Evolutionary conservation across 1,284 basidiomycete genomes (phyloP), one percentile per base, ranked within the genome.

Genomic region (Grifola frondosa): DNA sequence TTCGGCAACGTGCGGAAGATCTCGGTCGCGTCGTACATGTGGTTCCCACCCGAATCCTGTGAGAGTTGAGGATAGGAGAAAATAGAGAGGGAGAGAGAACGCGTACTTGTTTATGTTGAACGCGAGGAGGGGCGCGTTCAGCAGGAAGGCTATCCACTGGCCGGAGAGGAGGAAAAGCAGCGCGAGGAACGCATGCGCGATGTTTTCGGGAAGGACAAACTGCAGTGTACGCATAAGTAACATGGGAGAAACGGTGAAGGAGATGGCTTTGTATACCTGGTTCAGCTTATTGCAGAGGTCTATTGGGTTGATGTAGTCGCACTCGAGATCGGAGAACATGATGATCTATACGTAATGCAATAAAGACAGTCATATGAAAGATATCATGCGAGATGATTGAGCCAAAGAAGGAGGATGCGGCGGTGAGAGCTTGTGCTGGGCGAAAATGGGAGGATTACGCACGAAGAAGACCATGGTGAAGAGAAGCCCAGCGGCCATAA

Each of bases 221-320:
- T 99, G 62, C 4, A 32, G 21, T 26, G 10, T 34, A 13, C 26
- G 4, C 28, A n/a, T 26, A 30, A 10, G 9, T 9, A 20, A 19
- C 15, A 20, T 12, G 19, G 19, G 5, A 22, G 24, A 16, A 54
- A 40, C 16, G 43, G 43, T 32, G 24, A 13, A 16, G 21, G 19
- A 26, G 22, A 25, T 11, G 34, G 28, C 19, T 20, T 46, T 15
- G 33, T 23, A 62, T 53, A 97, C 96, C 72, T 96, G 91, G 69
- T 99, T 99, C 61, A 99, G 86, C 76, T 98, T 98, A 75, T 98
- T 98, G 75, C 97, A 99, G 28, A 99, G 85, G 70, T 99, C 96
- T 81, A 99, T 98, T 43, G 96, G 96, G 74, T 99, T 99, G 76
- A 99, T 97, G 74, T 98, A 99, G 78, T 98, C 91, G 72, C 91